These are phyloP conservation scores for Zygotorulaspora danielsina DNA, from an alignment of 805 yeast species.

Conservation along the genomic window DNA sequence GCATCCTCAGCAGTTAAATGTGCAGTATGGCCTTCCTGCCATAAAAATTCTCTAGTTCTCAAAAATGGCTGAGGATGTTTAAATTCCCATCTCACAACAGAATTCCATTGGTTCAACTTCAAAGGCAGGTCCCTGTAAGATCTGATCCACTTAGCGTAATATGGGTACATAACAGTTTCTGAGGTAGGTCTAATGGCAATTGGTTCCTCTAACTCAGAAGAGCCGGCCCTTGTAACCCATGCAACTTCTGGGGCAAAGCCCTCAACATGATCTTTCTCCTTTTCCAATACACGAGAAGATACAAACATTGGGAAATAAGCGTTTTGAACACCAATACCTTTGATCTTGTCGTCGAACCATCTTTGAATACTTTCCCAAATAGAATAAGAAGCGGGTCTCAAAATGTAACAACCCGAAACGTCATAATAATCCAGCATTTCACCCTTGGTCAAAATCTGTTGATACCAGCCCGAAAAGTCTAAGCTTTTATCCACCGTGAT, in stretches of 20 bases:
- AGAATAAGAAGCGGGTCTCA: slow-evolving; percentile 91
- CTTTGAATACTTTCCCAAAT: slow-evolving; percentile 93
- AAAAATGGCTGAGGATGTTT: slow-evolving; percentile 99
- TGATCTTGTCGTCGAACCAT: slow-evolving; percentile 79
- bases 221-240: slow-evolving; percentile 98
- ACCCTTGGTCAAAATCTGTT: slow-evolving; percentile 92
- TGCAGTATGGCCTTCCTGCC: slow-evolving; percentile 99
- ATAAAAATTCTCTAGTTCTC: slow-evolving; percentile 96
- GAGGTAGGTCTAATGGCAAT: slow-evolving; percentile 99
- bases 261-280: slow-evolving; percentile 97
- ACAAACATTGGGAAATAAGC: slow-evolving; percentile 99
- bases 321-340: slow-evolving; percentile 85
- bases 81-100: slow-evolving; percentile 99
- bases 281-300: slow-evolving; percentile 85
- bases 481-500: slow-evolving; percentile 88
- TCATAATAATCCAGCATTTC: slow-evolving; percentile 99
- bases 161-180: slow-evolving; percentile 99
- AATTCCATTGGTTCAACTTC: slow-evolving; percentile 97
- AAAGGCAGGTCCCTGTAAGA: slow-evolving; percentile 97
- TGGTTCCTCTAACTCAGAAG: slow-evolving; percentile 92
- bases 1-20: slow-evolving; percentile 84
- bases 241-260: slow-evolving; percentile 99
- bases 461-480: slow-evolving; percentile 97
- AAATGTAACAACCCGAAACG: slow-evolving; percentile 96
- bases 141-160: slow-evolving; percentile 98